Conservation (phyloP, 2,329 filamentous ascomycete genomes). For the Pyrenophora tritici-repentis region DNA sequence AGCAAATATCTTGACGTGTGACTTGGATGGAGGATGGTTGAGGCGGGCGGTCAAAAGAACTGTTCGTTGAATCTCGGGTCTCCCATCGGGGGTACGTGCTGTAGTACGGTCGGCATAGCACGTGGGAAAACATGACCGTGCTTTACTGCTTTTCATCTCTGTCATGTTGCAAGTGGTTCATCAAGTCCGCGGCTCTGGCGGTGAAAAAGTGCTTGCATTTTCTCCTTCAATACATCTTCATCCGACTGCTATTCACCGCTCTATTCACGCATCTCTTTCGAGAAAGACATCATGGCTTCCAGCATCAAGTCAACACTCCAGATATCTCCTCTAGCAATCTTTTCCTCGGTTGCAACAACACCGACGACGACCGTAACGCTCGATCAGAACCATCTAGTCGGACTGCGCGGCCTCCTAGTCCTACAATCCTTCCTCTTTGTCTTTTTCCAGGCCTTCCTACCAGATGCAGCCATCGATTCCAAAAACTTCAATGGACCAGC, state of each 20-base stretch:
- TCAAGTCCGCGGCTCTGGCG: background rate
- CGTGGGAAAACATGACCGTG: slow-evolving; percentile 3
- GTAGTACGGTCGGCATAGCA: slow-evolving; percentile 5
- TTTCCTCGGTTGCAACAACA: slow-evolving; percentile 17
- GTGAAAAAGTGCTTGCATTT: background rate
- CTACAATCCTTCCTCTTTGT: slow-evolving; percentile 52
- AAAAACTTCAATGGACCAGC: slow-evolving; percentile 44
- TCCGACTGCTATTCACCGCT: too few species aligned
- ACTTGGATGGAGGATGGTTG: too few species aligned
- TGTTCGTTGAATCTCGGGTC: slow-evolving; percentile 24
- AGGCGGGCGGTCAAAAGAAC: too few species aligned
- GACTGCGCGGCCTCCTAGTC: slow-evolving; percentile 52
- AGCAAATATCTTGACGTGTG: background rate
- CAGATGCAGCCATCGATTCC: slow-evolving; percentile 47
- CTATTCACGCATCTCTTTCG: too few species aligned
- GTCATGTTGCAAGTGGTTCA: background rate
- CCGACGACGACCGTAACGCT: slow-evolving; percentile 15
- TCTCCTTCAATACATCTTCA: background rate
- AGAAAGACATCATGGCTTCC: slow-evolving; percentile 1
- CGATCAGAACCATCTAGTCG: slow-evolving; percentile 48
- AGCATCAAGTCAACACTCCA: slow-evolving; percentile 28
- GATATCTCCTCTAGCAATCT: slow-evolving; percentile 18
- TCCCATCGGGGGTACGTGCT: slow-evolving; percentile 14
- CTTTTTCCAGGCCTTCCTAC: slow-evolving; percentile 54
- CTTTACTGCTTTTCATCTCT: slow-evolving; percentile 2